phyloP scores from a whole-genome alignment of 352 stramenopile species.

The Elongisporangium prolatum region DNA sequence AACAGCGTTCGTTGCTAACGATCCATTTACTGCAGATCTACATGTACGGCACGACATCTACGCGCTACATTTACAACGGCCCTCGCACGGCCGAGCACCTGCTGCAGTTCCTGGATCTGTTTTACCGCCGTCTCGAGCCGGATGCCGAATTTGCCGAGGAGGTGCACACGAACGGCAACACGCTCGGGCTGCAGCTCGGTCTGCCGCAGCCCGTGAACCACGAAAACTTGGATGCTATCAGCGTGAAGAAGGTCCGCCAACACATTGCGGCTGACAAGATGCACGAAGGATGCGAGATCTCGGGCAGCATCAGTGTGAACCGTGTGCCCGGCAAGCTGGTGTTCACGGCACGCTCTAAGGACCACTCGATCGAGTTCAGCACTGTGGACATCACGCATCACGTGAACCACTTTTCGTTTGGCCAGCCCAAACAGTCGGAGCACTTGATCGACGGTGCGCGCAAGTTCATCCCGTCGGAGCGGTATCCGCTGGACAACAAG shows the following conservation, averaged over 20 bases:
- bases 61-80: constrained; percentile 80
- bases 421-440: constrained; percentile 64
- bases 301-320: constrained; percentile 72
- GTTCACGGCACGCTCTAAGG: constrained; percentile 58
- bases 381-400: constrained; percentile 60
- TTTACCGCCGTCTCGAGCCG: constrained; percentile 74
- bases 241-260: constrained; percentile 42
- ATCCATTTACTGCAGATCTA: constrained; percentile 80
- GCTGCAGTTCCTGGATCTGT: constrained; percentile 79
- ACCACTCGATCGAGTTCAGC: constrained; percentile 62
- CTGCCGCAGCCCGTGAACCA: constrained; percentile 55
- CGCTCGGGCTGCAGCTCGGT: constrained; percentile 19
- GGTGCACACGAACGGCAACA: constrained; percentile 54
- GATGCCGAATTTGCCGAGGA: constrained; percentile 80
- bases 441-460: constrained; percentile 43
- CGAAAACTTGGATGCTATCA: constrained; percentile 43
- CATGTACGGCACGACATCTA: constrained; percentile 77
- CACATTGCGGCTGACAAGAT: constrained; percentile 11
- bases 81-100: constrained; percentile 67
- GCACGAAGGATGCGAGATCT: constrained; percentile 71
- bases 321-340: constrained; percentile 68
- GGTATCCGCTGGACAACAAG: constrained; percentile 58
- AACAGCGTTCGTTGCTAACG: too few species aligned
- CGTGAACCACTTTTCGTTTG: constrained; percentile 85
- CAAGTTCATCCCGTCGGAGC: constrained; percentile 46